Conservation (phyloP, 2,329 filamentous ascomycete species). For the Monascus ruber region DNA sequence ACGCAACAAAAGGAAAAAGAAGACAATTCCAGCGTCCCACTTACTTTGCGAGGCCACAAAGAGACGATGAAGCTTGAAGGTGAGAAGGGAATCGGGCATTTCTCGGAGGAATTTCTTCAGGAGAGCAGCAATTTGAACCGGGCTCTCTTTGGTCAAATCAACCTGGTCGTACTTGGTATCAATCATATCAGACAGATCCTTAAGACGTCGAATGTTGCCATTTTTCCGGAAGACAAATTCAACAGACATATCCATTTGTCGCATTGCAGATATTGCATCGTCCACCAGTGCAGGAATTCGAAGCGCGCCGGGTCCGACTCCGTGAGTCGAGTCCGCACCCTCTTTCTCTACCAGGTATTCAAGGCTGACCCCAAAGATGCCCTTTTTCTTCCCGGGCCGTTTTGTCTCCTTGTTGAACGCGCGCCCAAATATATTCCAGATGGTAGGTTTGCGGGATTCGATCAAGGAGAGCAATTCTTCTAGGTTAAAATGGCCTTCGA, state of each 20-base stretch:
- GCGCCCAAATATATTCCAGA: conserved; percentile 97
- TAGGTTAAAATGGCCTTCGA: conserved; percentile 83
- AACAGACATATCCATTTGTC: conserved; percentile 97
- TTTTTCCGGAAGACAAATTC: conserved; percentile 99
- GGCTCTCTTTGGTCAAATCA: conserved; percentile 76
- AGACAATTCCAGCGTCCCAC: conserved; percentile 12
- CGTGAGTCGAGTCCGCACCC: conserved; percentile 94
- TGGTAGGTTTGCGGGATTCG: conserved; percentile 82
- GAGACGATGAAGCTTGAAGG: conserved; percentile 82
- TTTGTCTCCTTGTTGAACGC: conserved; percentile 72
- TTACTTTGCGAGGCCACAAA: conserved; percentile 79
- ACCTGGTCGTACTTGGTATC: conserved; percentile 77
- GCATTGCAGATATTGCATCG: conserved; percentile 86
- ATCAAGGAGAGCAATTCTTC: conserved; percentile 89
- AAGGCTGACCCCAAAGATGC: conserved; percentile 79
- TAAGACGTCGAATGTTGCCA: conserved; percentile 89
- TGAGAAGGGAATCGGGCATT: conserved; percentile 86
- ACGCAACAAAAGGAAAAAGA: conserved; percentile 5
- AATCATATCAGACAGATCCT: conserved; percentile 73
- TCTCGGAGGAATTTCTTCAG: conserved; percentile 92
- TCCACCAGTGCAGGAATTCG: conserved; percentile 92
- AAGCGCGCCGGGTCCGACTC: conserved; percentile 81
- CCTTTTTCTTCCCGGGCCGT: conserved; percentile 76
- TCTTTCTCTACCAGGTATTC: conserved; percentile 86
- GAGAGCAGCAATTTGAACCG: conserved; percentile 85